Base-by-base conservation (phyloP, 176 grass and related monocot genomes). In the Tuctoria greenei region DNA sequence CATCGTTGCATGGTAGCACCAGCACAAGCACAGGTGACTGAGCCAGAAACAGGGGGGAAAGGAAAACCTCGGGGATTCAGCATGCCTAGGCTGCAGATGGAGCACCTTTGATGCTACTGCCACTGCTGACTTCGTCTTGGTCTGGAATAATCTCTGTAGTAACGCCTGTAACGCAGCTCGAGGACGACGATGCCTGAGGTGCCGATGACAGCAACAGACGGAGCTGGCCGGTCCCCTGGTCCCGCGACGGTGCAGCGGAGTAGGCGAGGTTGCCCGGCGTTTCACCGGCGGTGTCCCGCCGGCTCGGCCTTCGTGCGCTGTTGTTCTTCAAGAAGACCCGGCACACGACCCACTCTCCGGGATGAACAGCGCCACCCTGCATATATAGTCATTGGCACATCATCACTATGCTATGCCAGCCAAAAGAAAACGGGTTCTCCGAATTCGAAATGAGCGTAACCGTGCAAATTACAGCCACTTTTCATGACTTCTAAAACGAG, bases 331-430 rank as follows among this genome's bases (percentile, higher is more conserved):
- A 71, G 25, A 77, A 90, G 61, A 97, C 67, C 55, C 88, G 77
- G 83, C 90, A 93, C 24, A 91, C 87, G 21, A 91, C 85, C 87
- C 90, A 97, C 69, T 93, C 83, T 71, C 44, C 79, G 10, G 49
- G 61, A n/a, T 54, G 54, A 75, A 25, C 47, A 39, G 58, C 20
- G 61, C 45, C 41, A 42, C 23, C 64, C 87, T 93, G 85, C 73
- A 41, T 31, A 20, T n/a, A n/a, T n/a, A 11, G 5, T 1, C 63
- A 43, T 51, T 5, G 10, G 28, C 8, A 27, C 9, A 6, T 51
- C 18, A 59, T 18, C 8, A 77, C 11, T 16, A 31, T 25, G 55
- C 11, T 16, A 31, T 25, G 55, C 4, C 55, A 58, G 55, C 55
- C 8, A 20, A 54, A 11, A 70, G 7, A 23, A 23, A 64, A 26